Percentiles rank a stretch among this genome's conserved stretches.
These are phyloP conservation scores for Cercospora sojina DNA, from an alignment of 2,329 filamentous ascomycete species.

Conservation along the genomic window DNA sequence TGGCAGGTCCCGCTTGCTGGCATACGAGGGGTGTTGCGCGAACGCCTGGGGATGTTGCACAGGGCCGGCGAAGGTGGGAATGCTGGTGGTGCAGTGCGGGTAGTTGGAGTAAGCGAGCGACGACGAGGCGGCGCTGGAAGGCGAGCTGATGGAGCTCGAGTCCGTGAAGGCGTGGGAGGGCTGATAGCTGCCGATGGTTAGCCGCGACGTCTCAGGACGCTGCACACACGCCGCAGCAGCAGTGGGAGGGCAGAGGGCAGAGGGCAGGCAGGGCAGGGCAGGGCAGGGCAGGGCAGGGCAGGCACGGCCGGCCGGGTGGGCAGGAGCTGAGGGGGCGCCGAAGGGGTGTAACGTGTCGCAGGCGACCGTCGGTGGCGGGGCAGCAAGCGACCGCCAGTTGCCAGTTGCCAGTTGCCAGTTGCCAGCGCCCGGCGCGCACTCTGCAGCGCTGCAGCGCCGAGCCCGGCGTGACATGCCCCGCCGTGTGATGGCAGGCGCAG, in stretches of 20 bases:
- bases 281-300: background rate
- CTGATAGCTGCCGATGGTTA: constrained; percentile 45
- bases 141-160: constrained; percentile 55
- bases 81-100: constrained; percentile 38
- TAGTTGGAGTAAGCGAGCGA: constrained; percentile 46
- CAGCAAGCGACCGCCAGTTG: background rate
- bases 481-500: constrained; percentile 26
- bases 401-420: too few species aligned
- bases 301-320: constrained; percentile 4
- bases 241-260: background rate
- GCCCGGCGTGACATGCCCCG: constrained; percentile 24
- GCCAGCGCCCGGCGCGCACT: constrained; percentile 2
- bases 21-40: constrained; percentile 39
- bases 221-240: constrained; percentile 10
- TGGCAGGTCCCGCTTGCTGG: constrained; percentile 42
- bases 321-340: constrained; percentile 14
- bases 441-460: constrained; percentile 22
- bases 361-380: constrained; percentile 20
- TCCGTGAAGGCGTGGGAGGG: constrained; percentile 51
- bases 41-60: constrained; percentile 41
- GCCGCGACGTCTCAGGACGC: constrained; percentile 17
- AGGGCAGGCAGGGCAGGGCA: background rate
- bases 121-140: constrained; percentile 48
- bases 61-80: constrained; percentile 36
- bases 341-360: constrained; percentile 29